phyloP scores from a whole-genome alignment of 176 grass and related monocot genomes.

The Thinopyrum elongatum region DNA sequence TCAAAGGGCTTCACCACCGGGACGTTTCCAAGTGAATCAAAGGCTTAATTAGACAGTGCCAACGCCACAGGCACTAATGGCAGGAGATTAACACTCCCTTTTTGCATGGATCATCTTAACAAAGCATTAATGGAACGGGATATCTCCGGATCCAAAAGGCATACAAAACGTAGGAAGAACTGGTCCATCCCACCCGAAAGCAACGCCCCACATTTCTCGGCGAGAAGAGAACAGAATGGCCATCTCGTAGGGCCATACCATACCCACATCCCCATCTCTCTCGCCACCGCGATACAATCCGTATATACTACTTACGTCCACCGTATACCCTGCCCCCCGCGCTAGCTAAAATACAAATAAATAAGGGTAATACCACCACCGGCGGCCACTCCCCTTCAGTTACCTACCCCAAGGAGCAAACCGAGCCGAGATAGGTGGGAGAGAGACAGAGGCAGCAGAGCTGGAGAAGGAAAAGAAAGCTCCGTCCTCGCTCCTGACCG shows the following conservation, averaged over 20 bases:
- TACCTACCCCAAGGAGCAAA: conserved; percentile 23
- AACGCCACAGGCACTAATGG: neutral
- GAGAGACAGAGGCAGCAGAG: neutral
- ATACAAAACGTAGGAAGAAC: neutral
- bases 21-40: neutral
- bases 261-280: neutral
- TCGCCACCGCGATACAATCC: neutral
- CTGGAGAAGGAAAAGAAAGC: conserved; percentile 11
- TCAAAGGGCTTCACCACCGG: neutral
- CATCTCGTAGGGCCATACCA: neutral
- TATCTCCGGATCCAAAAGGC: too few species aligned
- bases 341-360: conserved; percentile 38
- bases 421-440: neutral
- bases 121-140: neutral
- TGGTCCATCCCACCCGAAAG: conserved; percentile 43
- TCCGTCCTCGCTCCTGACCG: neutral
- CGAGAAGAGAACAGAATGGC: neutral
- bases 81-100: neutral
- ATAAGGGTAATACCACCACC: neutral
- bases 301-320: neutral
- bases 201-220: conserved; percentile 30
- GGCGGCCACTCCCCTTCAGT: conserved; percentile 11
- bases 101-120: neutral
- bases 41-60: neutral
- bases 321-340: neutral